These are phyloP conservation scores for Friedmanniomyces simplex DNA, from an alignment of 495 filamentous ascomycete genomes.

Conservation along the genomic window DNA sequence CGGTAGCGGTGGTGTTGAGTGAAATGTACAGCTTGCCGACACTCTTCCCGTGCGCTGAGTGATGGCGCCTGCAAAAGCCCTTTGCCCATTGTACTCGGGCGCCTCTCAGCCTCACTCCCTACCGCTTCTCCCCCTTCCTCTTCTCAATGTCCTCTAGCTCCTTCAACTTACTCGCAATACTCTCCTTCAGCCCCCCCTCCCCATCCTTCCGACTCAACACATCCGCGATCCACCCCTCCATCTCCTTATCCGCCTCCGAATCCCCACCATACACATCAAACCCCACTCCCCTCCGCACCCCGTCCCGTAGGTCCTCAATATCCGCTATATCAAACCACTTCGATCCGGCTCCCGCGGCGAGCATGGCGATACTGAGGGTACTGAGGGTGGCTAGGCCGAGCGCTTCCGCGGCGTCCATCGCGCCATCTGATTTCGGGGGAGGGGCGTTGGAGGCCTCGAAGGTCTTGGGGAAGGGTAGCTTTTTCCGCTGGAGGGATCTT, in stretches of 20 bases:
- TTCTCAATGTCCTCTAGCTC: slow-evolving; percentile 15
- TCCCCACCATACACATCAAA: slow-evolving; percentile 38
- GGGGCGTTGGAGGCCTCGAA: slow-evolving; percentile 31
- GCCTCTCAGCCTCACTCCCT: no score
- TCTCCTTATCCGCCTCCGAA: slow-evolving; percentile 44
- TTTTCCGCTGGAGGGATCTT: slow-evolving; percentile 49
- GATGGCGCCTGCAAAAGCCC: no score
- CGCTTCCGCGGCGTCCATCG: slow-evolving; percentile 63
- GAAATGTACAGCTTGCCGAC: no score
- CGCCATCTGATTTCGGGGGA: slow-evolving; percentile 27
- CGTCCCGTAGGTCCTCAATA: slow-evolving; percentile 55
- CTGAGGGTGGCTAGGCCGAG: slow-evolving; percentile 77
- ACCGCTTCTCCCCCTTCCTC: slow-evolving; percentile 3
- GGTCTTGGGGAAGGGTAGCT: slow-evolving; percentile 54
- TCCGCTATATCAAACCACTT: slow-evolving; percentile 64
- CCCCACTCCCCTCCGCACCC: slow-evolving; percentile 42
- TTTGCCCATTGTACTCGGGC: no score
- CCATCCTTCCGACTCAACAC: slow-evolving; percentile 47
- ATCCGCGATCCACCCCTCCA: slow-evolving; percentile 61
- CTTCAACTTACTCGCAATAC: slow-evolving; percentile 8
- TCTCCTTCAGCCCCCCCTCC: slow-evolving; percentile 20
- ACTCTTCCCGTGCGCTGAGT: no score
- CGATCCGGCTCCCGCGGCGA: slow-evolving; percentile 52
- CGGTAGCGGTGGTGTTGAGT: no score
- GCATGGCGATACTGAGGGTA: slow-evolving; percentile 57